These are phyloP conservation scores for Acacia confusa DNA, from an alignment of 306 rosid species.

Conservation along the genomic window DNA sequence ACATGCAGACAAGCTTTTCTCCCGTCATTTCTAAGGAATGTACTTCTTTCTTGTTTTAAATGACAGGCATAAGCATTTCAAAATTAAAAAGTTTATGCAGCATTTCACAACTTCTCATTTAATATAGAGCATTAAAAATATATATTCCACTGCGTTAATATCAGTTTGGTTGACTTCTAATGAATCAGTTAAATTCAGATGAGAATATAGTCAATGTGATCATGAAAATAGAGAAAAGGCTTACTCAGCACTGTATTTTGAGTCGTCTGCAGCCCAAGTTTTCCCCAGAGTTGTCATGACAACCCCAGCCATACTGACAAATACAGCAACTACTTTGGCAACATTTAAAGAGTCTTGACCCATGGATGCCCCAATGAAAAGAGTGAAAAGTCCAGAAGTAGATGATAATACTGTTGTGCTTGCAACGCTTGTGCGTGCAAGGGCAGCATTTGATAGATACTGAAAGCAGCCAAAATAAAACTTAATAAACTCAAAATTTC, in stretches of 20 bases:
- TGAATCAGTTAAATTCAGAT: slow-evolving; percentile 6
- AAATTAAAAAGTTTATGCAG: background rate
- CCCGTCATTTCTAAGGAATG: background rate
- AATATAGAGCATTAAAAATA: background rate
- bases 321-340: slow-evolving; percentile 72
- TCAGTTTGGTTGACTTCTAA: background rate
- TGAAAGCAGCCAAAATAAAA: slow-evolving; percentile 35
- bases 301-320: slow-evolving; percentile 83
- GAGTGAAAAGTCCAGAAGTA: slow-evolving; percentile 83
- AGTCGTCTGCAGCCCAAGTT: slow-evolving; percentile 78
- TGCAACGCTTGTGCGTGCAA: slow-evolving; percentile 81
- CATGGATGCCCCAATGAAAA: slow-evolving; percentile 64
- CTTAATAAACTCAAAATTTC: background rate
- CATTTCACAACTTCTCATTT: background rate
- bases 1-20: background rate
- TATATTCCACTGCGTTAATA: background rate
- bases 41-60: background rate
- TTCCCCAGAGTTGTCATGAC: slow-evolving; percentile 76
- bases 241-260: slow-evolving; percentile 49
- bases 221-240: slow-evolving; percentile 31
- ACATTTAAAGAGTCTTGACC: slow-evolving; percentile 72
- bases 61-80: background rate
- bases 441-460: slow-evolving; percentile 84
- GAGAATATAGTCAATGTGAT: background rate
- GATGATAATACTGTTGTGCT: slow-evolving; percentile 82